Evolutionary conservation across 768 basidiomycete genomes (phyloP).

Genomic region (Cytidiella melzeri): DNA sequence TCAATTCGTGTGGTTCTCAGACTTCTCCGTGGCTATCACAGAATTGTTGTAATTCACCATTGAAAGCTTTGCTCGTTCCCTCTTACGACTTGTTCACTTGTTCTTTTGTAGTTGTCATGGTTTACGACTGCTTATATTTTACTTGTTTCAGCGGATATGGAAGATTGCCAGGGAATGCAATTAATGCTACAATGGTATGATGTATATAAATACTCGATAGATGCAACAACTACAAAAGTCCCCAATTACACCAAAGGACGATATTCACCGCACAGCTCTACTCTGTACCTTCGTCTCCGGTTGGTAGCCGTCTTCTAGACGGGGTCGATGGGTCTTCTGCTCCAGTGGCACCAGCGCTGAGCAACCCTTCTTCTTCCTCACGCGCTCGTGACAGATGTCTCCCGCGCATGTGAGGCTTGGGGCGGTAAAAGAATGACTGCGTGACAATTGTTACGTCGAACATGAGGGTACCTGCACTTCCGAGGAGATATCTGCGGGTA

Average conservation of each 20-base stretch:
- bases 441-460: constrained; percentile 90
- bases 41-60: constrained; percentile 39
- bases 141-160: too few species aligned
- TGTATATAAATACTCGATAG: not conserved
- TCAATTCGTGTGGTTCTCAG: constrained; percentile 61
- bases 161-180: not conserved
- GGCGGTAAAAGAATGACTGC: constrained; percentile 76
- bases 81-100: too few species aligned
- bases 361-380: constrained; percentile 27
- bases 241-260: not conserved
- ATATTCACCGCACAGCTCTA: not conserved
- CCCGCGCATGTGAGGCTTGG: constrained; percentile 18
- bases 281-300: constrained; percentile 4
- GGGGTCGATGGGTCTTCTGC: constrained; percentile 16
- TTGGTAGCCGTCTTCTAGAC: constrained; percentile 18
- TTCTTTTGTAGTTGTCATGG: too few species aligned
- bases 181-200: not conserved
- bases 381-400: constrained; percentile 15
- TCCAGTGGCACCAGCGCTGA: constrained; percentile 18
- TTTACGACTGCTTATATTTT: too few species aligned
- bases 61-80: too few species aligned
- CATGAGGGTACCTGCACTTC: constrained; percentile 86
- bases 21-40: constrained; percentile 61
- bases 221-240: constrained; percentile 1
- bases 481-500: constrained; percentile 76